A percentile compares a stretch with the other conserved stretches of the same genome.
These are phyloP conservation scores for Senecio squalidus DNA, from an alignment of 140 eudicot species.

Conservation along the genomic window DNA sequence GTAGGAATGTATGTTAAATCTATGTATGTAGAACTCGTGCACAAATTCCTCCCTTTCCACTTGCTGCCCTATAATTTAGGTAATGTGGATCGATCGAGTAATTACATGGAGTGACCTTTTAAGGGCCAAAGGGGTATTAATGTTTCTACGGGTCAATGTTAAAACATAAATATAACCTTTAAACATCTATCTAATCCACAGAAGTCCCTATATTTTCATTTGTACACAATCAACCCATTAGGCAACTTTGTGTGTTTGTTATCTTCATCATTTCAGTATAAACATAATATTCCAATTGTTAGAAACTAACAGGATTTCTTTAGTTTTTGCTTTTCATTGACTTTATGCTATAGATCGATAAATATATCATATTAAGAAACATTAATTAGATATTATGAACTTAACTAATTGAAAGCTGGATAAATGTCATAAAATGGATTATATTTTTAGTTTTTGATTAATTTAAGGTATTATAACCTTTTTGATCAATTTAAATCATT, in stretches of 20 bases:
- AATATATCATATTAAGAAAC: no score
- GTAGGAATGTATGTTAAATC: no score
- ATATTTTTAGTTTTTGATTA: no score
- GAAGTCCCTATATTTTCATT: background rate
- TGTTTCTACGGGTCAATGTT: background rate
- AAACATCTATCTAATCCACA: background rate
- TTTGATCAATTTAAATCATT: no score
- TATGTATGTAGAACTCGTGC: background rate
- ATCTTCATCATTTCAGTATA: background rate
- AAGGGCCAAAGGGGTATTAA: conserved; percentile 4
- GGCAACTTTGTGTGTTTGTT: no score
- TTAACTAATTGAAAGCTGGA: no score
- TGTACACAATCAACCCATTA: background rate
- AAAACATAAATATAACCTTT: background rate
- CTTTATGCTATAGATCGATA: no score
- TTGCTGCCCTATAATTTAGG: background rate
- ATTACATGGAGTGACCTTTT: background rate
- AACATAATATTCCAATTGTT: background rate
- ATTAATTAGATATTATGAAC: no score
- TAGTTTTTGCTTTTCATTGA: background rate
- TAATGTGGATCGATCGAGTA: background rate
- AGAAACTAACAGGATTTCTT: background rate
- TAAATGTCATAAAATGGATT: no score
- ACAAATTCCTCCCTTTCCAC: background rate
- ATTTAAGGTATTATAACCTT: no score